A percentile compares a stretch with the other conserved stretches of the same genome.
These are phyloP conservation scores for Endotrypanum monterogeii DNA, from an alignment of 208 protist genomes.

Conservation along the genomic window DNA sequence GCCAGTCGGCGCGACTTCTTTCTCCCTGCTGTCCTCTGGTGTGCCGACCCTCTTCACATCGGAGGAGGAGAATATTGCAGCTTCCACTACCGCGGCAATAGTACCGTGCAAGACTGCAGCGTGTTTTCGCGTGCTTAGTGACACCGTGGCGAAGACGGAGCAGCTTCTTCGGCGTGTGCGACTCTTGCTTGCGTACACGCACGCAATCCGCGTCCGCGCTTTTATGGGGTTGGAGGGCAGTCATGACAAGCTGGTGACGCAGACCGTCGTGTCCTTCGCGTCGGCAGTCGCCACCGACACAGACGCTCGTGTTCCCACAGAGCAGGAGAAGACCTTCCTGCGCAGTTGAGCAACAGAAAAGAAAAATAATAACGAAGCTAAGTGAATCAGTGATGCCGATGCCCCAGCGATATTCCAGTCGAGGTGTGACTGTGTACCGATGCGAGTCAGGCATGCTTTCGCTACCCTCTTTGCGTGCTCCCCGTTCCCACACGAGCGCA, in stretches of 20 bases:
- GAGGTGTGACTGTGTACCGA: not conserved
- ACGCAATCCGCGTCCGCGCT: constrained; percentile 23
- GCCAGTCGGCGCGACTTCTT: not conserved
- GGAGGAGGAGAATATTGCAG: constrained; percentile 15
- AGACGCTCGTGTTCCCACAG: constrained; percentile 24
- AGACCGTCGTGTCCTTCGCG: constrained; percentile 11
- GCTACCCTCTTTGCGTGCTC: not conserved
- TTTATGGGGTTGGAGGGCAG: constrained; percentile 26
- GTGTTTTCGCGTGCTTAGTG: constrained; percentile 16
- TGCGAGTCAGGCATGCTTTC: not conserved
- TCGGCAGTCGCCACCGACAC: constrained; percentile 3
- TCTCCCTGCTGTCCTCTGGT: not conserved
- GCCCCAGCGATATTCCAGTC: not conserved
- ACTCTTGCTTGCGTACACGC: constrained; percentile 26
- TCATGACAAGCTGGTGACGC: constrained; percentile 15
- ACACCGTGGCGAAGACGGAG: constrained; percentile 16
- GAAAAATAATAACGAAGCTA: not conserved
- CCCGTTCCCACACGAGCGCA: not conserved
- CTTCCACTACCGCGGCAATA: constrained; percentile 6
- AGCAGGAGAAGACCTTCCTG: constrained; percentile 27
- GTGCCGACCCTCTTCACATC: constrained; percentile 19
- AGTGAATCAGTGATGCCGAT: not conserved
- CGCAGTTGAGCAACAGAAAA: constrained; percentile 8
- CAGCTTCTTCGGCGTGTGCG: constrained; percentile 27
- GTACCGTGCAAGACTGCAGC: constrained; percentile 14